Evolutionary conservation across 257 asterid species (phyloP), one percentile per base, ranked within the genome.

Genomic region (Solanum commersonii): DNA sequence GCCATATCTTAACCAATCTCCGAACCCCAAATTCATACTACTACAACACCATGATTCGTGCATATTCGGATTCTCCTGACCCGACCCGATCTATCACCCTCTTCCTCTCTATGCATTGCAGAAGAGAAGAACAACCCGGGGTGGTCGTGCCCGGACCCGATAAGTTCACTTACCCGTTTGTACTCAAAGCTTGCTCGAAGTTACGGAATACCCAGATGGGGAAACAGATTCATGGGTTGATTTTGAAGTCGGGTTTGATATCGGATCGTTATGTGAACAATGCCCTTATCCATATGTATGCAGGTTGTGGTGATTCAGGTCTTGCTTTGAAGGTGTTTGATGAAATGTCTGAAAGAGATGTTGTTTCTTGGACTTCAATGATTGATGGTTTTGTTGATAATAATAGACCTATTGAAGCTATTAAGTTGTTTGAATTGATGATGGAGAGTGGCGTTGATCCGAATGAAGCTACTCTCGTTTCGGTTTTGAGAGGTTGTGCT

Each of bases 351-450:
- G 89, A 88, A 8, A 87, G 89, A 87, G 91, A 88, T 5, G 91
- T 90, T 60, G 90, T 90, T 60, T 90, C 90, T 27, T 90, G 92
- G 92, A 86, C 90, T 67, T 88, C 89, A 29, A 23, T 88, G 22
- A 90, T 90, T 65, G 92, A 90, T 82, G 89, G 92, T 27, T 83
- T 88, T 52, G 90, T 88, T 20, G 90, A 88, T 35, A 88, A 77
- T 68, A 81, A 87, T 82, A 46, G 84, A 73, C 90, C 89, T 34
- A 65, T 88, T 76, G 87, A 88, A n/a, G 89, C 92, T 76, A 88
- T 90, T 65, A 46, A 22, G 56, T 29, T 90, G 87, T 88, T 90
- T 86, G 84, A 83, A 46, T n/a, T 40, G 22, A 90, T 90, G 92
- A 71, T 88, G 38, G 89, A 84, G 56, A 38, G 37, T 77, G 87